Evolutionary conservation across 2,329 filamentous ascomycete genomes (phyloP).

Genomic region (Camillea tinctor): DNA sequence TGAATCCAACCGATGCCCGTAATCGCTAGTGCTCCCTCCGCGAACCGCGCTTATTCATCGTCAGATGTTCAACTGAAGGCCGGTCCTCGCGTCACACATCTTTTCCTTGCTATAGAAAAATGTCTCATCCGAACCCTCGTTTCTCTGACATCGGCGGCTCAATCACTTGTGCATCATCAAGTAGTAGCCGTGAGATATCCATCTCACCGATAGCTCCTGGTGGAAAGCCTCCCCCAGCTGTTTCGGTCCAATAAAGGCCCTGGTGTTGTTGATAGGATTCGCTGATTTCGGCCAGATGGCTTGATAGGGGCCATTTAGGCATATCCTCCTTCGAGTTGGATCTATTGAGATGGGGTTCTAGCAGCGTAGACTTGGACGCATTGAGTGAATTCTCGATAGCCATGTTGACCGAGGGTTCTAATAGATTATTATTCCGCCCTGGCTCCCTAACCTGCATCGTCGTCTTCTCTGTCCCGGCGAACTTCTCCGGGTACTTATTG

Average conservation of each 20-base stretch:
- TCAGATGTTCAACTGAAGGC: not conserved
- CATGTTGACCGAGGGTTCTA: conserved; percentile 53
- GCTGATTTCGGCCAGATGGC: conserved; percentile 27
- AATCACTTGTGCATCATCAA: conserved; percentile 48
- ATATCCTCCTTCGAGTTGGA: conserved; percentile 48
- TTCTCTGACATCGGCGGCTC: conserved; percentile 26
- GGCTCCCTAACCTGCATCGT: conserved; percentile 46
- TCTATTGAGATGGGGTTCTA: conserved; percentile 41
- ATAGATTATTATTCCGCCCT: conserved; percentile 39
- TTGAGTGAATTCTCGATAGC: conserved; percentile 47
- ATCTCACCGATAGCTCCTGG: conserved; percentile 52
- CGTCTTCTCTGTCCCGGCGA: conserved; percentile 56
- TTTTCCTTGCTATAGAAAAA: not conserved
- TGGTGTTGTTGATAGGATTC: conserved; percentile 37
- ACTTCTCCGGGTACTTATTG: conserved; percentile 62
- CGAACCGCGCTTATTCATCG: not conserved
- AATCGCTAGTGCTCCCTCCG: not conserved
- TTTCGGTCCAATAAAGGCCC: conserved; percentile 46
- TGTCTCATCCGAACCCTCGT: conserved; percentile 28
- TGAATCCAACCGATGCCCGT: not conserved
- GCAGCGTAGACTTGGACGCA: conserved; percentile 36
- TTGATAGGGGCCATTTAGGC: conserved; percentile 41
- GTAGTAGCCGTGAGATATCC: conserved; percentile 59
- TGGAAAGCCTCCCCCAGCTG: conserved; percentile 35
- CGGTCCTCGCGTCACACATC: not conserved